phyloP scores from a whole-genome alignment of 352 stramenopile genomes.

The Peronospora destructor region DNA sequence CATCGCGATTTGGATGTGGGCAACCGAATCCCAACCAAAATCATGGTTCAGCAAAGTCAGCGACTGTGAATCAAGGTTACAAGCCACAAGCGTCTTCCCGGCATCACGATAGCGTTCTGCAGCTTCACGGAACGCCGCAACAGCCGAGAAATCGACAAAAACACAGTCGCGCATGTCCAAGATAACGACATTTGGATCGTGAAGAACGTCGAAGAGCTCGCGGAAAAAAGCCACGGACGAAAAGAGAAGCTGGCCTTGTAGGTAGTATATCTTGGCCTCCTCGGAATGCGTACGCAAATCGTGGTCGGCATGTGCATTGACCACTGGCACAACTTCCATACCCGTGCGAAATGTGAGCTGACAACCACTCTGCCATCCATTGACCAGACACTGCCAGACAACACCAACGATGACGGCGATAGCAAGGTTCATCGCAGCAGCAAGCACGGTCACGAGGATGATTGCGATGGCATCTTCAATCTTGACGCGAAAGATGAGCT shows the following conservation, averaged over 20 bases:
- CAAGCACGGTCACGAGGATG: slow-evolving; percentile 78
- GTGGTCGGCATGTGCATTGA: slow-evolving; percentile 20
- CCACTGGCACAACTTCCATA: slow-evolving; percentile 31
- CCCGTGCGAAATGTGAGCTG: slow-evolving; percentile 34
- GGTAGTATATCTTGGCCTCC: slow-evolving; percentile 64
- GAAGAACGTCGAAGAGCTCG: slow-evolving; percentile 59
- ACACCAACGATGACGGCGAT: slow-evolving; percentile 83
- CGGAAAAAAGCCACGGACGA: slow-evolving; percentile 72
- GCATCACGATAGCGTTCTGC: slow-evolving; percentile 61
- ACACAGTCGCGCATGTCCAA: slow-evolving; percentile 67
- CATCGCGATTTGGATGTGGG: slow-evolving; percentile 30
- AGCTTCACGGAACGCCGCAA: slow-evolving; percentile 69
- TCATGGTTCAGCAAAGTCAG: slow-evolving; percentile 51
- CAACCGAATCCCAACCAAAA: slow-evolving; percentile 41
- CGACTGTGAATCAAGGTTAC: slow-evolving; percentile 53
- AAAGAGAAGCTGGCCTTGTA: slow-evolving; percentile 74
- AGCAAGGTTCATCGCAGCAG: slow-evolving; percentile 81
- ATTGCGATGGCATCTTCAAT: slow-evolving; percentile 68
- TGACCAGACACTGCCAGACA: slow-evolving; percentile 76
- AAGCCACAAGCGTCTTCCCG: slow-evolving; percentile 65
- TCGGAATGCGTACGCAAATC: slow-evolving; percentile 31
- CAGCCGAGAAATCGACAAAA: slow-evolving; percentile 82
- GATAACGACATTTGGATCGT: slow-evolving; percentile 62
- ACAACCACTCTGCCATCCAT: slow-evolving; percentile 69
- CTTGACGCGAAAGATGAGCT: slow-evolving; percentile 67